Percentiles rank a stretch among this genome's conserved stretches.
These are phyloP conservation scores for Chiua virens DNA, from an alignment of 768 basidiomycete genomes.

Conservation along the genomic window DNA sequence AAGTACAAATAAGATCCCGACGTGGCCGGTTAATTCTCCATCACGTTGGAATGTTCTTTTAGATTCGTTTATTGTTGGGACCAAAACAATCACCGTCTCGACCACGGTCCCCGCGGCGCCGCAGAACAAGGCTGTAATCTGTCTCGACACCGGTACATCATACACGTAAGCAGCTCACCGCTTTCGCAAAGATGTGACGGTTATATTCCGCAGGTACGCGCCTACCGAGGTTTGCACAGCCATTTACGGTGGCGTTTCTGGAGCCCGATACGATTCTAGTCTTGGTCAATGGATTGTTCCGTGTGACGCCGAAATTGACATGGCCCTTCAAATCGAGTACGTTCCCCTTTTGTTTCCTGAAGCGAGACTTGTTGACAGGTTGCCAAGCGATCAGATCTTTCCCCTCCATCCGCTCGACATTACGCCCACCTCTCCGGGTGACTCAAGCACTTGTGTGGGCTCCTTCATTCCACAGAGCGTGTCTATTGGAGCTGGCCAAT, in stretches of 20 bases:
- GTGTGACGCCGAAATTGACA: slow-evolving; percentile 70
- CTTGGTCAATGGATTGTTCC: slow-evolving; percentile 72
- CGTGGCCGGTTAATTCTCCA: slow-evolving; percentile 67
- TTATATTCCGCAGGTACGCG: slow-evolving; percentile 53
- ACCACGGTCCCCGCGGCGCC: slow-evolving; percentile 59
- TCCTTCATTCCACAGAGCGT: slow-evolving; percentile 70
- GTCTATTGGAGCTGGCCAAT: slow-evolving; percentile 60
- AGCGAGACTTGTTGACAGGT: slow-evolving; percentile 11
- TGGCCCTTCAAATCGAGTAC: slow-evolving; percentile 78
- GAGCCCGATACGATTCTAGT: slow-evolving; percentile 54
- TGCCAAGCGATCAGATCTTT: slow-evolving; percentile 63
- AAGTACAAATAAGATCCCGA: slow-evolving; percentile 60
- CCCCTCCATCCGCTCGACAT: slow-evolving; percentile 82
- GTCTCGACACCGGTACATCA: slow-evolving; percentile 82
- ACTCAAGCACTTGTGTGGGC: slow-evolving; percentile 61
- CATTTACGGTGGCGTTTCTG: slow-evolving; percentile 67
- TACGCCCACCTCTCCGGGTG: slow-evolving; percentile 45
- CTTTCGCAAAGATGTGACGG: slow-evolving; percentile 2
- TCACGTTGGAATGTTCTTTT: slow-evolving; percentile 75
- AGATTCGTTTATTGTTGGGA: slow-evolving; percentile 67
- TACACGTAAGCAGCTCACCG: slow-evolving; percentile 55
- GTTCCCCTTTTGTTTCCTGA: slow-evolving; percentile 22
- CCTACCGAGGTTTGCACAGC: slow-evolving; percentile 62
- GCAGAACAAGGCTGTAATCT: slow-evolving; percentile 66
- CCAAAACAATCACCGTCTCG: slow-evolving; percentile 49